phyloP scores from a whole-genome alignment of 257 asterid species.

The Salvia splendens region DNA sequence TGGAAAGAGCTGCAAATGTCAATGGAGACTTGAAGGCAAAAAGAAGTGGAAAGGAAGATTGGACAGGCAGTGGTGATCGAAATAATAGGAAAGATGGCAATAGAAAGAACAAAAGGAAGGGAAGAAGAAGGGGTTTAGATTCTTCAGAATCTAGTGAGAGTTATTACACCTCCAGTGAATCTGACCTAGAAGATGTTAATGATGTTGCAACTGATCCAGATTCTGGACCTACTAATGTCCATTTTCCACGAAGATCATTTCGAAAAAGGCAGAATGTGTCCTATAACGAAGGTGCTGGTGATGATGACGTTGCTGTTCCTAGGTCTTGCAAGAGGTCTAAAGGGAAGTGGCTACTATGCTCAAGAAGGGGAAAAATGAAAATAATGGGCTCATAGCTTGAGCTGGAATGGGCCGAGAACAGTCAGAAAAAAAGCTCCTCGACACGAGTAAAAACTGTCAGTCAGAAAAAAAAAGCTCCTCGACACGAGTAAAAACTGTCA shows the following conservation, averaged over 20 bases:
- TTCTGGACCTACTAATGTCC: slow-evolving; percentile 39
- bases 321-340: slow-evolving; percentile 40
- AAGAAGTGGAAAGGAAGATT: slow-evolving; percentile 30
- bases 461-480: too few relatives aligned
- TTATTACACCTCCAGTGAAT: slow-evolving; percentile 47
- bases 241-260: slow-evolving; percentile 53
- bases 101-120: slow-evolving; percentile 45
- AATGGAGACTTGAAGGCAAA: slow-evolving; percentile 21
- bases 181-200: slow-evolving; percentile 44
- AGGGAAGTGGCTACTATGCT: not conserved
- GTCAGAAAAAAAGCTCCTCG: too few relatives aligned
- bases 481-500: too few relatives aligned
- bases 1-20: slow-evolving; percentile 36
- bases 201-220: slow-evolving; percentile 32
- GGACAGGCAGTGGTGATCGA: slow-evolving; percentile 34
- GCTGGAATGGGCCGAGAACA: too few relatives aligned
- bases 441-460: too few relatives aligned
- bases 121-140: slow-evolving; percentile 48
- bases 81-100: slow-evolving; percentile 28
- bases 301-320: slow-evolving; percentile 46
- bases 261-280: slow-evolving; percentile 58
- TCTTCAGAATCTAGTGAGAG: slow-evolving; percentile 47
- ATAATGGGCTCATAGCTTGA: too few relatives aligned
- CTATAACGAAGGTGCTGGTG: slow-evolving; percentile 55
- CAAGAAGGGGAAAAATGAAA: too few relatives aligned